Evolutionary conservation across 192 early-diverging fungal species (phyloP), one percentile per base, ranked within the genome.

Genomic region (Coemansia reversa): DNA sequence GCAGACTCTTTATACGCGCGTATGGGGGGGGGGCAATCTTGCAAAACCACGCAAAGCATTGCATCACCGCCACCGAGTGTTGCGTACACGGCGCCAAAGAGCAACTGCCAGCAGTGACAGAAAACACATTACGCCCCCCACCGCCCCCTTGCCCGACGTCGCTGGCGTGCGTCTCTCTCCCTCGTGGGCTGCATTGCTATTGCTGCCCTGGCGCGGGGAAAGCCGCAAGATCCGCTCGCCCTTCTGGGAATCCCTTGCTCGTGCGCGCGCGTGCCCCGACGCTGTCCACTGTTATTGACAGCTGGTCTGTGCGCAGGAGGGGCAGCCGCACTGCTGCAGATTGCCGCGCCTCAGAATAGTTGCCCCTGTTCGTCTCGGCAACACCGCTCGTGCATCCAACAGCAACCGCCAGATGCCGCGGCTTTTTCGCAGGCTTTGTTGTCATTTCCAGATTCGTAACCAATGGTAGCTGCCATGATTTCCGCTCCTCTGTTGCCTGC

Each of bases 121-220:
- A 49, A 62, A 62, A 51, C 49, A 2, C 49, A 27, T 16, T 22
- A 30, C 27, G 28, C 33, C 29, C 5, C 24, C 33, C 52, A 12
- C 23, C 27, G 42, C 58, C 16, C 33, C 52, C 23, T 16, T 50
- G 42, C 58, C 16, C 45, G 11, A 20, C 49, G 11, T 12, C 11
- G 33, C 2, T 51, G 29, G 52, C 12, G 52, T 25, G 25, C 24
- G 52, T 8, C 11, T 20, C 11, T 20, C 61, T 54, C 16, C 39
- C 39, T 45, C 39, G 39, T 45, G 39, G 39, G 39, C 39, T 45
- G 39, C 39, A 45, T 58, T 30, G 27, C 28, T 20, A 33, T 58
- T 28, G 28, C 33, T 24, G 56, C 56, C 27, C 33, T 70, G 68
- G 61, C 68, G 60, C 68, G 61, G 68, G 68, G 68, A 70, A 70